phyloP scores from a whole-genome alignment of 345 rosid genomes.

The Lenwebbia sp. region DNA sequence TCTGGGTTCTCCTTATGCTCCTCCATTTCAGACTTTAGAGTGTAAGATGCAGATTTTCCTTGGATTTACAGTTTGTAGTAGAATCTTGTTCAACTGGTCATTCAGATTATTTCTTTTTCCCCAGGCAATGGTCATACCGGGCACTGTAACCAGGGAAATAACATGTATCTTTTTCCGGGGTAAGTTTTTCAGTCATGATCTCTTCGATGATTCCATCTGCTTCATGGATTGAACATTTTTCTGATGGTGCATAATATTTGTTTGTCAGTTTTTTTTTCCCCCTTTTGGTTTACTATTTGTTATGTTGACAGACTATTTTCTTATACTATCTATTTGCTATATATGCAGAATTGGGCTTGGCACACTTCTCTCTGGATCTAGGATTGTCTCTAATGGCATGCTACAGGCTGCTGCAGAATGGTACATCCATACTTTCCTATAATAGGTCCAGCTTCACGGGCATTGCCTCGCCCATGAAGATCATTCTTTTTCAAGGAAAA shows the following conservation, averaged over 20 bases:
- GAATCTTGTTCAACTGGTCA: neutral
- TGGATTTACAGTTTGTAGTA: neutral
- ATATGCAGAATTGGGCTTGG: conserved; percentile 88
- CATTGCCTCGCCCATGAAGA: neutral
- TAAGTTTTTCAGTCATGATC: conserved; percentile 19
- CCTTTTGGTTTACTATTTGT: neutral
- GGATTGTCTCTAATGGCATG: conserved; percentile 88
- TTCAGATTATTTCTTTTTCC: neutral
- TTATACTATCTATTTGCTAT: neutral
- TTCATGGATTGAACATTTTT: neutral
- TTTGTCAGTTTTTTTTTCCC: neutral
- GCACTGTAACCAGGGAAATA: conserved; percentile 95
- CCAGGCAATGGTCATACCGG: conserved; percentile 76
- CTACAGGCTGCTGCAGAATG: conserved; percentile 98
- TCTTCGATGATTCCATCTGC: neutral
- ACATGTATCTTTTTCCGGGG: conserved; percentile 99
- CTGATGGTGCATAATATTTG: neutral
- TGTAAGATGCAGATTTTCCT: neutral
- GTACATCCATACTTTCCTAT: conserved; percentile 22
- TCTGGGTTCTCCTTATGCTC: neutral
- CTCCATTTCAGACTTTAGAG: neutral
- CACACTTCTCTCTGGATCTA: conserved; percentile 86
- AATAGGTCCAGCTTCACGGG: neutral
- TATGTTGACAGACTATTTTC: neutral
- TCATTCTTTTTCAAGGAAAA: neutral